Base-by-base conservation (phyloP, 2,329 filamentous ascomycete species). In the Trichophyton verrucosum region DNA sequence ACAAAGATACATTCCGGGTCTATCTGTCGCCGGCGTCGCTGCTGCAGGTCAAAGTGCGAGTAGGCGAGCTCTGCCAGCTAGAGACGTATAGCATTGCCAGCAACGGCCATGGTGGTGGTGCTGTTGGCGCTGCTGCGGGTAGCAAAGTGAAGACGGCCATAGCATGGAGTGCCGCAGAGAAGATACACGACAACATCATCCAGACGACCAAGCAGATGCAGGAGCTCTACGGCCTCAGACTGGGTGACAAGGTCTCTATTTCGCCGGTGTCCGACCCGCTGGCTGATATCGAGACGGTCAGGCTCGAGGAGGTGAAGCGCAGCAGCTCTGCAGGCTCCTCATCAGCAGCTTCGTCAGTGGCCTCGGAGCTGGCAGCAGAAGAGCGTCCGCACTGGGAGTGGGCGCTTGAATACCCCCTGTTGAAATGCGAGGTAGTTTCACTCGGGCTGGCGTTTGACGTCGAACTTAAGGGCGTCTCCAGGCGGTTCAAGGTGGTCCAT, bases 121-220 rank as follows among this genome's bases (percentile, higher is more conserved):
- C 30, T 33, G 30, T 9, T 24, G 27, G 27, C 13, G 33, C 33
- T 38, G 74, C 59, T 66, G 69, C 36, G 77, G 74, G 58, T 66
- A 69, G 44, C 22, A 64, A 69, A 9, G 71, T 73, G n/a, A 81
- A 79, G 55, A 77, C 79, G 58, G 85, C 81, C n/a, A 79, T 87
- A 66, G 83, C 82, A 9, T 87, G 84, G 84, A 74, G 78, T 46
- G 81, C 82, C 2, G 69, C 77, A 4, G 77, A 86, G 70, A 84
- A 85, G 67, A 77, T 89, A 65, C 81, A 85, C 68, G 83, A 83
- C 65, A 82, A 86, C 64, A 79, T 89, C 61, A 77, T 88, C 57
- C 81, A 91, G 77, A 83, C 89, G 76, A 86, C 88, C 22, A 86
- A 88, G 64, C 79, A 83, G 4, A 83, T 95, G 60, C 86, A 88